These are phyloP conservation scores for Alternaria gansuensis DNA, from an alignment of 2,329 filamentous ascomycete genomes.

Conservation along the genomic window DNA sequence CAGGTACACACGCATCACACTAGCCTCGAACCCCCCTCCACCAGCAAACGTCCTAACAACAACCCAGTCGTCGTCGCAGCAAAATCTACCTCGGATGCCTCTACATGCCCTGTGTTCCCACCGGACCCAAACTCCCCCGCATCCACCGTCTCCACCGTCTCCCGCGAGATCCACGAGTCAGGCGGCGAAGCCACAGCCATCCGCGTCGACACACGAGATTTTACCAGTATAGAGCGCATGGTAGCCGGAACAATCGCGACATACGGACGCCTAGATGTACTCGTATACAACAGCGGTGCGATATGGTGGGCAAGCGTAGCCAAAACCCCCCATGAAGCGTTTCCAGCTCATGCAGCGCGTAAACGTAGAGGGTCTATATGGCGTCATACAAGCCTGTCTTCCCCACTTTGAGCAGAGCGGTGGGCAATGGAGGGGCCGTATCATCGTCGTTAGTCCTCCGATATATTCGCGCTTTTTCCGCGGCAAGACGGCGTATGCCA, in stretches of 20 bases:
- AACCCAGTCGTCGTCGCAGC: slow-evolving; percentile 77
- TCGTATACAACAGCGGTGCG: slow-evolving; percentile 85
- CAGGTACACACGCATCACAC: slow-evolving; percentile 60
- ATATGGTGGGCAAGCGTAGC: slow-evolving; percentile 84
- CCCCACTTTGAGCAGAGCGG: slow-evolving; percentile 68
- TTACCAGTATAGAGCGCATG: slow-evolving; percentile 68
- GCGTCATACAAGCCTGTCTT: slow-evolving; percentile 71
- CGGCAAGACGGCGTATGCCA: slow-evolving; percentile 85
- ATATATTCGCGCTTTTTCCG: slow-evolving; percentile 87
- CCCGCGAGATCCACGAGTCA: slow-evolving; percentile 72
- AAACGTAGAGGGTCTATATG: slow-evolving; percentile 75
- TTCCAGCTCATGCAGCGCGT: slow-evolving; percentile 68
- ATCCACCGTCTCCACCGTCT: slow-evolving; percentile 83
- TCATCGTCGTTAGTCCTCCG: slow-evolving; percentile 82
- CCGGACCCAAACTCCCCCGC: slow-evolving; percentile 77
- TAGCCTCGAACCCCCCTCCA: background rate
- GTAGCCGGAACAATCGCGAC: slow-evolving; percentile 65
- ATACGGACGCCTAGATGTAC: slow-evolving; percentile 73
- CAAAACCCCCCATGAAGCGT: slow-evolving; percentile 74
- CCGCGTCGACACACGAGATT: slow-evolving; percentile 73
- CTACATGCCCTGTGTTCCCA: slow-evolving; percentile 67
- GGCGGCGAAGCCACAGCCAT: slow-evolving; percentile 73
- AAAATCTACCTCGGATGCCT: slow-evolving; percentile 74
- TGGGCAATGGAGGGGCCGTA: slow-evolving; percentile 65
- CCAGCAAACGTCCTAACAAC: slow-evolving; percentile 10